phyloP scores from a whole-genome alignment of 148 eudicot genomes.

The Heliosperma pusillum region DNA sequence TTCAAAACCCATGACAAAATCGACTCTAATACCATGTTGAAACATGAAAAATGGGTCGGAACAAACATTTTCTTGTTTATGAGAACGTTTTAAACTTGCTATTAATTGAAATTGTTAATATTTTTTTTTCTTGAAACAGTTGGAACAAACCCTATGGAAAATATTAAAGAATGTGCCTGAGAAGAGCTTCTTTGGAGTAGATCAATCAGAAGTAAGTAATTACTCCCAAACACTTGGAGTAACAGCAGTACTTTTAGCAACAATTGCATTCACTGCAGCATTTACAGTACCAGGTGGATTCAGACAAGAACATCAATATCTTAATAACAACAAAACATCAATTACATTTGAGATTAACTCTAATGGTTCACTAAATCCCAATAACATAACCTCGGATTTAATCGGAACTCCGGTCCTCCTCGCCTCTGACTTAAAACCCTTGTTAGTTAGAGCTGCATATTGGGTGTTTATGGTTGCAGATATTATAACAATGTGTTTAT shows the following conservation, averaged over 20 bases:
- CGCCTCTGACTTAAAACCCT: not conserved
- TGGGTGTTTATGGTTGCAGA: constrained; percentile 16
- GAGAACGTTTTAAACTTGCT: too few species aligned
- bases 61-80: too few species aligned
- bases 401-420: constrained; percentile 5
- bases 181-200: too few species aligned
- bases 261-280: constrained; percentile 17
- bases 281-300: constrained; percentile 17
- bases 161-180: too few species aligned
- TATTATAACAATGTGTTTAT: constrained; percentile 9
- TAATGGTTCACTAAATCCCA: not conserved
- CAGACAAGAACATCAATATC: not conserved
- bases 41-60: too few species aligned
- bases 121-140: too few species aligned
- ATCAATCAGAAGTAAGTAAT: not conserved
- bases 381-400: not conserved
- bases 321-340: not conserved
- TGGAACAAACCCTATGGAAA: too few species aligned
- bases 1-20: too few species aligned
- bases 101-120: too few species aligned
- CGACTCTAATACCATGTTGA: too few species aligned
- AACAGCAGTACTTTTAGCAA: constrained; percentile 10
- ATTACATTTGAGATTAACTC: not conserved
- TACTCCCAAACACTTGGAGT: constrained; percentile 12
- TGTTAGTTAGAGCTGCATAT: not conserved